Evolutionary conservation across 352 stramenopile species (phyloP).

Genomic region (Phytophthora agathidicida): DNA sequence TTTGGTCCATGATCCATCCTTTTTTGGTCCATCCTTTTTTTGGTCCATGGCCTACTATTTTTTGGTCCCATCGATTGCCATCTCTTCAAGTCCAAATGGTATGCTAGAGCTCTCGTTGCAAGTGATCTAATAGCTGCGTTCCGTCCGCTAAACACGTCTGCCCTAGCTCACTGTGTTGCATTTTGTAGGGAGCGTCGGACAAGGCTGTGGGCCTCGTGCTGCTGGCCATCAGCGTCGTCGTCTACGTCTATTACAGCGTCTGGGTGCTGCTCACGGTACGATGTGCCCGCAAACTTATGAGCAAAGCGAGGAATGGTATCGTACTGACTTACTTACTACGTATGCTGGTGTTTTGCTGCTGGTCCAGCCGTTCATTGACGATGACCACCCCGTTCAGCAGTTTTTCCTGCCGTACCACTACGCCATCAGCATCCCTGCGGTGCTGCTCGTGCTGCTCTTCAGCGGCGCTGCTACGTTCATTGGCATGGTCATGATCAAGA

Average conservation of each 20-base stretch:
- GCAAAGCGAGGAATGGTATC: neutral
- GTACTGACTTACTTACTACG: neutral
- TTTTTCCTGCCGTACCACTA: conserved; percentile 92
- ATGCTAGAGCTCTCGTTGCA: neutral
- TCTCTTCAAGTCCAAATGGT: too few relatives aligned
- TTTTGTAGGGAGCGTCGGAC: conserved; percentile 65
- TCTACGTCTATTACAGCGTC: conserved; percentile 92
- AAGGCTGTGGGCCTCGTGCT: conserved; percentile 80
- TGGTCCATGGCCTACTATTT: too few relatives aligned
- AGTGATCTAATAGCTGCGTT: neutral
- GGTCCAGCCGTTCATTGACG: conserved; percentile 87
- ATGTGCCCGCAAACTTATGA: neutral
- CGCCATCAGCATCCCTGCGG: conserved; percentile 86
- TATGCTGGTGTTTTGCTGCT: neutral
- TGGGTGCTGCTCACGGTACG: conserved; percentile 91
- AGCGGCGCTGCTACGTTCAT: conserved; percentile 86
- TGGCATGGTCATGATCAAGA: conserved; percentile 90
- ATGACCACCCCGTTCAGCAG: conserved; percentile 74
- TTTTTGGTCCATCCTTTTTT: too few relatives aligned
- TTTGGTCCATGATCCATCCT: conserved; percentile 3
- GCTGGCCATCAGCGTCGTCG: conserved; percentile 77
- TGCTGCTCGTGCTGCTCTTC: conserved; percentile 89
- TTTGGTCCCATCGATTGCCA: too few relatives aligned
- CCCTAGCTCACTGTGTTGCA: neutral
- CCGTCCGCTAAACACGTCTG: neutral